These are phyloP conservation scores for Blastobotrys petasosporus DNA, from an alignment of 1,139 yeast species.

Conservation along the genomic window DNA sequence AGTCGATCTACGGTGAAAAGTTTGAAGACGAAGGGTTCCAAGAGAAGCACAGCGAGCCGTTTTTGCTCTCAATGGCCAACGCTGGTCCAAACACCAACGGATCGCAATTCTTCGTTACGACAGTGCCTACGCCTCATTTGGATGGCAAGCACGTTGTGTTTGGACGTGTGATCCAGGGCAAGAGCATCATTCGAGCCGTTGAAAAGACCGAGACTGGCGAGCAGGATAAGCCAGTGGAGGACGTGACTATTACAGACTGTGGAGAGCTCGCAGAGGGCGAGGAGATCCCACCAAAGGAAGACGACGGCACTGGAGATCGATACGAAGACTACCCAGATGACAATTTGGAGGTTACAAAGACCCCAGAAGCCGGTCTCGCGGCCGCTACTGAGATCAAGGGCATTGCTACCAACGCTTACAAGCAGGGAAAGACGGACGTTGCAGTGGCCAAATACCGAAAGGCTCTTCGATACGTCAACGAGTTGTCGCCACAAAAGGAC, in stretches of 20 bases:
- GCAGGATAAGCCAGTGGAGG: conserved; percentile 59
- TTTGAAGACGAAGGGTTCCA: conserved; percentile 89
- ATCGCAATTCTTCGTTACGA: conserved; percentile 84
- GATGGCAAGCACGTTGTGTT: conserved; percentile 96
- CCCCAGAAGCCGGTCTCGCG: conserved; percentile 35
- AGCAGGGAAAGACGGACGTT: conserved; percentile 40
- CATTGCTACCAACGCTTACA: conserved; percentile 71
- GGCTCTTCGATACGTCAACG: conserved; percentile 61
- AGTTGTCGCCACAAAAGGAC: conserved; percentile 53
- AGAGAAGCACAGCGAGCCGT: conserved; percentile 73
- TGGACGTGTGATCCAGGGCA: conserved; percentile 82
- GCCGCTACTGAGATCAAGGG: conserved; percentile 47
- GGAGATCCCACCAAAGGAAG: conserved; percentile 42
- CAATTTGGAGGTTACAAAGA: conserved; percentile 52
- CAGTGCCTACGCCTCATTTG: conserved; percentile 76
- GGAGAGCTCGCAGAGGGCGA: conserved; percentile 65
- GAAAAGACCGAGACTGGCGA: conserved; percentile 71
- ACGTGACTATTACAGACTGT: conserved; percentile 68
- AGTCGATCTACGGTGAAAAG: conserved; percentile 89
- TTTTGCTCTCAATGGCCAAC: conserved; percentile 90
- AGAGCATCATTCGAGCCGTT: conserved; percentile 67
- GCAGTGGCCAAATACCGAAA: conserved; percentile 68
- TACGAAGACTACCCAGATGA: conserved; percentile 75
- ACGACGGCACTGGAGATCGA: conserved; percentile 80
- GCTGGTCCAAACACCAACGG: conserved; percentile 96